Evolutionary conservation across 306 rosid species (phyloP), one percentile per base, ranked within the genome.

Genomic region (Lathyrus tuberosus): DNA sequence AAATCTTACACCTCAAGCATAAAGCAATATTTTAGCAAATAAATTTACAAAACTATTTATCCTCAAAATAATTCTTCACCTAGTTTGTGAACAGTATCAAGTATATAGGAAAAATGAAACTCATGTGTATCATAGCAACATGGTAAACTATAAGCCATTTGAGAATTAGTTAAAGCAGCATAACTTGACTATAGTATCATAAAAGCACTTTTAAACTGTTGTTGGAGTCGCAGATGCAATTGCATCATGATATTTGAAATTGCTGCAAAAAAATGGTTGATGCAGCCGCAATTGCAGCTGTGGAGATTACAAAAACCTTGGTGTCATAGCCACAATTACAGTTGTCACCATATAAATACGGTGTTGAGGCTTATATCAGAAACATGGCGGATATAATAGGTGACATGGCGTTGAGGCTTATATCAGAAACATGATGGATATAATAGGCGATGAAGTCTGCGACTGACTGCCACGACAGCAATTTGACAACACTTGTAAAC

Each of bases 1-100:
- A 63, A 49, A 73, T 16, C 70, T 56, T 11, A 22, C 35, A 35
- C 43, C 69, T 38, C 43, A 5, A 62, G 20, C 53, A 63, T 63
- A 20, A 40, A n/a, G 11, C 22, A 24, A 14, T 6, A 18, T 8
- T 28, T 14, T 49, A 8, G 10, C 6, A 5, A 52, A 41, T 42
- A 54, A 49, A 3, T 40, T 63, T 52, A 57, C 44, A 53, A 64
- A 42, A 16, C 18, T n/a, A 17, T 28, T 26, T 65, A 3, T 74
- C 67, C 40, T 33, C 18, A 12, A 3, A 65, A 8, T 54, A 47
- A 24, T 18, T 1, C 10, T 35, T 35, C 40, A 35, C 40, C 40
- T 35, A 35, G 40, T 35, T 35, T 7, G 40, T 35, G 40, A 35
- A 35, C 40, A 35, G 40, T 35, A 2, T 7, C 10, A 35, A 35